Percentiles rank a stretch among this genome's conserved stretches.
phyloP scores from a whole-genome alignment of 371 early-diverging fungal genomes.

The Parasitella parasitica region DNA sequence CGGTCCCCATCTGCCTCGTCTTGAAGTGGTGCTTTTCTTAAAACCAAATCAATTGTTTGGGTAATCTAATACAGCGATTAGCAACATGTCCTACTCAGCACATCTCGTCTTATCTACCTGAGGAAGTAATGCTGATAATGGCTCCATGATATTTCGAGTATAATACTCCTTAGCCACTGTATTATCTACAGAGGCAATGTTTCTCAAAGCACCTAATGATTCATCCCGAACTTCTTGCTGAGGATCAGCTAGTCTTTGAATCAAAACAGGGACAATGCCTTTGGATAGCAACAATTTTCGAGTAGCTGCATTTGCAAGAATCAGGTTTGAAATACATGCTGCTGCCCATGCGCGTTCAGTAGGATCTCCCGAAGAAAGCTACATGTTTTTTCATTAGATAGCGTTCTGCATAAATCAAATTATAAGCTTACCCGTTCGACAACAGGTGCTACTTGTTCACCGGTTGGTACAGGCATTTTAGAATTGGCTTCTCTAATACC shows the following conservation, averaged over 20 bases:
- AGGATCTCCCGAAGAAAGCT: slow-evolving; percentile 64
- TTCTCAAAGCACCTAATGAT: slow-evolving; percentile 76
- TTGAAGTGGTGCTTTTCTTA: slow-evolving; percentile 45
- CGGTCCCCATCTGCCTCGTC: slow-evolving; percentile 54
- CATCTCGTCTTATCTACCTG: slow-evolving; percentile 20
- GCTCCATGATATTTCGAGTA: slow-evolving; percentile 63
- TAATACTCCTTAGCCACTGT: slow-evolving; percentile 68
- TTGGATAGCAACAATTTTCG: slow-evolving; percentile 74
- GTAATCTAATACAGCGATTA: slow-evolving; percentile 25
- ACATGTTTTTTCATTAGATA: background rate
- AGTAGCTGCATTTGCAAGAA: slow-evolving; percentile 57
- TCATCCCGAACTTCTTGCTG: slow-evolving; percentile 77
- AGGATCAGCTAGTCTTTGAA: slow-evolving; percentile 69
- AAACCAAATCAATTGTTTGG: slow-evolving; percentile 45
- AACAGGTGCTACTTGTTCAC: slow-evolving; percentile 53
- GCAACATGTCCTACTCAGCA: no score
- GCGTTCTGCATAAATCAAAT: background rate
- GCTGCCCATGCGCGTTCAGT: slow-evolving; percentile 90
- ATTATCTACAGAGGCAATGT: slow-evolving; percentile 61
- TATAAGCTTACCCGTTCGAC: slow-evolving; percentile 51
- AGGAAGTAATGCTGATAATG: slow-evolving; percentile 48
- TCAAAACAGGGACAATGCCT: slow-evolving; percentile 62
- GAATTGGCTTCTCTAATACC: slow-evolving; percentile 29
- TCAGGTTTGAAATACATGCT: slow-evolving; percentile 79
- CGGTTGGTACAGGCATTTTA: slow-evolving; percentile 22